Base-by-base conservation (phyloP, 768 basidiomycete species). In the Piloderma croceum region DNA sequence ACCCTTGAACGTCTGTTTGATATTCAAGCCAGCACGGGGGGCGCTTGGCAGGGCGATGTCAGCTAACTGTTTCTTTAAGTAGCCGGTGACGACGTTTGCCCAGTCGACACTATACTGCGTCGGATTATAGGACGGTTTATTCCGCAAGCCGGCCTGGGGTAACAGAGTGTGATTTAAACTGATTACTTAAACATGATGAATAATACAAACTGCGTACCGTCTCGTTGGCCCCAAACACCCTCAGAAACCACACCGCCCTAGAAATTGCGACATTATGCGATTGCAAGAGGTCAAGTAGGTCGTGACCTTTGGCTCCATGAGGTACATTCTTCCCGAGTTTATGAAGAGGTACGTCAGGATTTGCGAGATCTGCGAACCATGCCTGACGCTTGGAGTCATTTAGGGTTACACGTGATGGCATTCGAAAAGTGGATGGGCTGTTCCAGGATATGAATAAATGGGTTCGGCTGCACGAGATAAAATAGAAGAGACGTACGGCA, bases 181-280 rank as follows among this genome's bases (percentile, higher is more conserved):
- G 24, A 36, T 36, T 31, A 24, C 25, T 7, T 34, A 4, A 23
- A n/a, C n/a, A n/a, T n/a, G n/a, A n/a, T n/a, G 18, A 33, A 36
- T 36, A 23, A 45, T 1, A 18, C 39, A 20, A 36, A 32, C 23
- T 33, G 43, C 65, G 34, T 54, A 88, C 87, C 36, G 84, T 87
- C 62, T 92, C 90, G 50, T 90, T 90, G 15, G 83, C 87, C 19
- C 90, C 90, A 51, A 90, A 78, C 3, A 90, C 87, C 15, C 89
- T 76, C 20, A 91, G 67, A 55, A 90, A 86, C 90, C 90, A 92
- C 6, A 90, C 78, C 3, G 90, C 90, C 33, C 90, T 74, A 2
- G 83, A 72, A 24, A 89, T 83, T 5, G 82, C 83, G 20, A 91
- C 83, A 42, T 81, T 75, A 39, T 88, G 79, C 5, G 71, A 68